Conservation (phyloP, 495 filamentous ascomycete genomes). For the Podospora comata region DNA sequence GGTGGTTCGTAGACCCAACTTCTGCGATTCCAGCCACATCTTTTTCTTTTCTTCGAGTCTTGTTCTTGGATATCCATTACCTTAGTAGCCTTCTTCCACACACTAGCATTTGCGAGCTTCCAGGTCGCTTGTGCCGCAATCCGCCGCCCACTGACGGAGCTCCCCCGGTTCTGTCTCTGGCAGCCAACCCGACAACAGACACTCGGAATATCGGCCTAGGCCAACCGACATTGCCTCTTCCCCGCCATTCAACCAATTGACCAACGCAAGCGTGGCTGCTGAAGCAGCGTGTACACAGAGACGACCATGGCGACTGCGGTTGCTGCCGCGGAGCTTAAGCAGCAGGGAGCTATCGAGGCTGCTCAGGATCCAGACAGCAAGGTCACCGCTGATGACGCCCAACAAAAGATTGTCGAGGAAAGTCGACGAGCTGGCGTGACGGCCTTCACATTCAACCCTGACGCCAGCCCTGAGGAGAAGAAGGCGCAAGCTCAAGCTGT, state of each 20-base stretch:
- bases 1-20: slow-evolving; percentile 12
- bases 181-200: neutral
- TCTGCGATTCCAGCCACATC: slow-evolving; percentile 20
- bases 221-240: neutral
- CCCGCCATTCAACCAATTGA: slow-evolving; percentile 24
- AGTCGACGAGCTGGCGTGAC: slow-evolving; percentile 69
- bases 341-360: slow-evolving; percentile 72
- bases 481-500: slow-evolving; percentile 74
- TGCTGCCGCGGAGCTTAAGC: slow-evolving; percentile 62
- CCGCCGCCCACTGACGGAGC: slow-evolving; percentile 1
- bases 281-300: slow-evolving; percentile 14
- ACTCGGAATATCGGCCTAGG: neutral
- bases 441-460: slow-evolving; percentile 81
- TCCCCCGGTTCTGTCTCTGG: slow-evolving; percentile 4
- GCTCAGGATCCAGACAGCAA: slow-evolving; percentile 63
- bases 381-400: slow-evolving; percentile 66
- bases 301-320: slow-evolving; percentile 41
- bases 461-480: slow-evolving; percentile 83
- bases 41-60: slow-evolving; percentile 9
- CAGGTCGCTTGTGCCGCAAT: slow-evolving; percentile 23
- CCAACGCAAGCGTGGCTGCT: slow-evolving; percentile 18
- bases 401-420: slow-evolving; percentile 69
- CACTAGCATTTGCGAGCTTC: neutral
- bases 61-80: slow-evolving; percentile 11
- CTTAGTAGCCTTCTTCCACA: slow-evolving; percentile 4